Evolutionary conservation across 1,284 basidiomycete species (phyloP).

Genomic region (Ustilago xerochloae): DNA sequence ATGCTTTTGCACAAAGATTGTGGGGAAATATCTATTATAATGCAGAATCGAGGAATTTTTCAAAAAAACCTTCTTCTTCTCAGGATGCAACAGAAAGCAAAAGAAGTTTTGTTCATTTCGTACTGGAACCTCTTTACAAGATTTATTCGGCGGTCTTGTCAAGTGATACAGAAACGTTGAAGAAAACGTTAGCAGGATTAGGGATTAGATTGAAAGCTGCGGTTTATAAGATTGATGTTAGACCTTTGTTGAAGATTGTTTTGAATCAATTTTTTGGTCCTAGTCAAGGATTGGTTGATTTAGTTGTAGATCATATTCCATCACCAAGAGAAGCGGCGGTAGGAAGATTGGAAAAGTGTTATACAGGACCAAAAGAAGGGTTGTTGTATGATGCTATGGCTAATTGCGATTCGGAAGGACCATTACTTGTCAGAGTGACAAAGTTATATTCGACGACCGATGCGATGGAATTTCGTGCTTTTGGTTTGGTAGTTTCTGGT

Average conservation of each 20-base stretch:
- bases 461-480: conserved; percentile 93
- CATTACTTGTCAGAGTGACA: conserved; percentile 89
- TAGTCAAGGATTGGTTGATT: conserved; percentile 86
- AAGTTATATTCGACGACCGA: conserved; percentile 97
- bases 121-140: conserved; percentile 96
- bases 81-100: conserved; percentile 82
- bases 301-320: conserved; percentile 89
- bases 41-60: conserved; percentile 83
- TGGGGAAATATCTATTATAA: conserved; percentile 99
- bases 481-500: conserved; percentile 92
- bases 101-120: conserved; percentile 94
- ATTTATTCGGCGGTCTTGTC: conserved; percentile 92
- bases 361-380: conserved; percentile 46
- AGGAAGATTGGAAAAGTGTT: conserved; percentile 74
- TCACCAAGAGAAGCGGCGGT: conserved; percentile 79
- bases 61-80: conserved; percentile 82
- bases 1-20: conserved; percentile 80
- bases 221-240: conserved; percentile 97
- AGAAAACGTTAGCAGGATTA: conserved; percentile 81
- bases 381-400: conserved; percentile 78
- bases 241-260: conserved; percentile 91
- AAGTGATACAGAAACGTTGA: conserved; percentile 85
- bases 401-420: conserved; percentile 83
- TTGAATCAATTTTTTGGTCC: conserved; percentile 93
- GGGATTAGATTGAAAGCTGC: conserved; percentile 89